Evolutionary conservation across 2,329 filamentous ascomycete genomes (phyloP).

Genomic region (Orbilia quercus): DNA sequence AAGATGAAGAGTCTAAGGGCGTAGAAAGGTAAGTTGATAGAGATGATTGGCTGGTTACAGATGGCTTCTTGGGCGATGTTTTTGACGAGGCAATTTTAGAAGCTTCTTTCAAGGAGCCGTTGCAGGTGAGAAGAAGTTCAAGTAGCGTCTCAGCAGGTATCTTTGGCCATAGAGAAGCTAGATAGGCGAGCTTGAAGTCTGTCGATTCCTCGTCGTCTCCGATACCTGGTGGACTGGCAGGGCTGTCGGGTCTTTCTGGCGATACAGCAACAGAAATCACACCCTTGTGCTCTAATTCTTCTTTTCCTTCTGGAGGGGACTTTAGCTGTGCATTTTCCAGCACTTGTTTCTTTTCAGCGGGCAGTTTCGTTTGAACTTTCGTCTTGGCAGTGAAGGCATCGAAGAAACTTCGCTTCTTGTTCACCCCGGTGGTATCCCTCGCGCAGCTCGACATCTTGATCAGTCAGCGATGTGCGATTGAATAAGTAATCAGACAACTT

Average conservation of each 20-base stretch:
- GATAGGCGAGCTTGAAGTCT: conserved; percentile 85
- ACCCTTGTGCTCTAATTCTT: too few relatives aligned
- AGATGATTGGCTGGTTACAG: conserved; percentile 57
- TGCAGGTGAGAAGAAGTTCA: conserved; percentile 79
- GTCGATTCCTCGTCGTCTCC: conserved; percentile 75
- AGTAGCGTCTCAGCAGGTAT: conserved; percentile 75
- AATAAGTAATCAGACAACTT: background rate
- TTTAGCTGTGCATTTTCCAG: conserved; percentile 18
- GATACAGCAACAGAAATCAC: background rate
- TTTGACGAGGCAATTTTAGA: conserved; percentile 63
- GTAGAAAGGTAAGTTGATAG: conserved; percentile 59
- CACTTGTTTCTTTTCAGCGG: conserved; percentile 29
- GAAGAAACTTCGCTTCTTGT: conserved; percentile 48
- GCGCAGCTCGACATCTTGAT: conserved; percentile 29
- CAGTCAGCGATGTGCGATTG: background rate
- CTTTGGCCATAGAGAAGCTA: conserved; percentile 79
- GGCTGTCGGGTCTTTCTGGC: background rate
- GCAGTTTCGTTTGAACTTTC: conserved; percentile 1
- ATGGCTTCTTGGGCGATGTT: conserved; percentile 55
- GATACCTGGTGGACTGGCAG: background rate
- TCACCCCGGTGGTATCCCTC: background rate
- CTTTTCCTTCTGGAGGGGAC: background rate
- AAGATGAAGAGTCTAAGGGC: conserved; percentile 50
- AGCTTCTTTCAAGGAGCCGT: conserved; percentile 78
- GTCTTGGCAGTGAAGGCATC: conserved; percentile 28